phyloP scores from a whole-genome alignment of 179 eudicot species.

The Corrigiola litoralis region DNA sequence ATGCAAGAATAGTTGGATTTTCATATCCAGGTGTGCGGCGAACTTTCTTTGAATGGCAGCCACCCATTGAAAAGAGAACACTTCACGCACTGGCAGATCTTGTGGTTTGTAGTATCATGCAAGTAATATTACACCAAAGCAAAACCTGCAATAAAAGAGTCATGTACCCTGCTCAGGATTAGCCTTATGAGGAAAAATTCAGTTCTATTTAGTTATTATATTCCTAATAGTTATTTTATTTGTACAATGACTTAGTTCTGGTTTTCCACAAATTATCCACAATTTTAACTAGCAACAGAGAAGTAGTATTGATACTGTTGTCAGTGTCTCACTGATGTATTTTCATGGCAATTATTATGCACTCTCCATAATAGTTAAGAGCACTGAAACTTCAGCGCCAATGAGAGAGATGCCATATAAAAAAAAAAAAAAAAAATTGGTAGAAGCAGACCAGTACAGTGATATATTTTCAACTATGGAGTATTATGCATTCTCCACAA shows the following conservation, averaged over 20 bases:
- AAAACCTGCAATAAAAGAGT: slow-evolving; percentile 6
- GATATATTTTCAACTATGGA: too few relatives aligned
- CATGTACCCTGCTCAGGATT: neutral
- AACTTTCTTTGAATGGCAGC: slow-evolving; percentile 49
- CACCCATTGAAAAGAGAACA: slow-evolving; percentile 55
- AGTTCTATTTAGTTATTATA: neutral
- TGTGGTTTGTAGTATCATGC: slow-evolving; percentile 8
- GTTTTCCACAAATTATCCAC: neutral
- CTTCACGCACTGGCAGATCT: slow-evolving; percentile 6
- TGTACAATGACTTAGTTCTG: too few relatives aligned
- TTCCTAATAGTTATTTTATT: neutral
- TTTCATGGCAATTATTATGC: neutral
- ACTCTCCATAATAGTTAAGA: neutral
- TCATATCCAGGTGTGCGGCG: slow-evolving; percentile 57
- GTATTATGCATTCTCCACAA: too few relatives aligned
- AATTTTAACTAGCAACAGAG: neutral
- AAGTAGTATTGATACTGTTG: too few relatives aligned
- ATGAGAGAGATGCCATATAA: neutral
- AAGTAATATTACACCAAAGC: neutral
- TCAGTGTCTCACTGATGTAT: neutral
- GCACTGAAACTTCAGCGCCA: neutral
- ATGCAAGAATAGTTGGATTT: slow-evolving; percentile 63
- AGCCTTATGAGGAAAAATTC: neutral
- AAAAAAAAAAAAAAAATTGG: too few relatives aligned
- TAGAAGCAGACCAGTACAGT: too few relatives aligned